phyloP scores from a whole-genome alignment of 176 grass and related monocot species.

The Urochloa ruziziensis region DNA sequence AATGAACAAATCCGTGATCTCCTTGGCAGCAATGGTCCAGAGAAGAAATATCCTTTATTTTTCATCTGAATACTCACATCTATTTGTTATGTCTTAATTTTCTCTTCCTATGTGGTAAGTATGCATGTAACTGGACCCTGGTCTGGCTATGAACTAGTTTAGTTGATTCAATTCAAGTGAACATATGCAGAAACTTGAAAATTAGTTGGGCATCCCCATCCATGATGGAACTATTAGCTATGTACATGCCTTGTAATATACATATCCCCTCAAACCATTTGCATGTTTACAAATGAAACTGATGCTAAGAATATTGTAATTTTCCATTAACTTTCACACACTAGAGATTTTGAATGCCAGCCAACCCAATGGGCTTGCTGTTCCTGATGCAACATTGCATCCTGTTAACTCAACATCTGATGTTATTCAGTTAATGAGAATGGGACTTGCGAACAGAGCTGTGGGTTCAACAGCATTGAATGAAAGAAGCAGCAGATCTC shows the following conservation, averaged over 20 bases:
- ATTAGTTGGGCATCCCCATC: neutral
- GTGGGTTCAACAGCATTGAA: slow-evolving; percentile 71
- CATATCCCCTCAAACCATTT: neutral
- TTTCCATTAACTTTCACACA: slow-evolving; percentile 66
- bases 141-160: neutral
- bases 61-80: neutral
- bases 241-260: neutral
- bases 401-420: slow-evolving; percentile 65
- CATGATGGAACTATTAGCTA: neutral
- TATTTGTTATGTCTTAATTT: slow-evolving; percentile 1
- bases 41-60: slow-evolving; percentile 91
- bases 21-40: slow-evolving; percentile 47
- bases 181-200: slow-evolving; percentile 14
- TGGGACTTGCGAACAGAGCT: slow-evolving; percentile 61
- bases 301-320: neutral
- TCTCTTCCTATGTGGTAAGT: neutral
- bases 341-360: slow-evolving; percentile 64
- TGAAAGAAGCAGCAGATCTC: slow-evolving; percentile 90
- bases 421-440: slow-evolving; percentile 74
- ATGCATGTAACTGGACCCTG: neutral
- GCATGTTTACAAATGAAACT: neutral
- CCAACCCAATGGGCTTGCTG: slow-evolving; percentile 69
- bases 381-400: slow-evolving; percentile 78
- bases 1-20: slow-evolving; percentile 94
- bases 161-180: slow-evolving; percentile 18